Percentiles rank a stretch among this genome's conserved stretches.
Conservation (phyloP, 139 green algal species). For the Spirogloea muscicola region DNA sequence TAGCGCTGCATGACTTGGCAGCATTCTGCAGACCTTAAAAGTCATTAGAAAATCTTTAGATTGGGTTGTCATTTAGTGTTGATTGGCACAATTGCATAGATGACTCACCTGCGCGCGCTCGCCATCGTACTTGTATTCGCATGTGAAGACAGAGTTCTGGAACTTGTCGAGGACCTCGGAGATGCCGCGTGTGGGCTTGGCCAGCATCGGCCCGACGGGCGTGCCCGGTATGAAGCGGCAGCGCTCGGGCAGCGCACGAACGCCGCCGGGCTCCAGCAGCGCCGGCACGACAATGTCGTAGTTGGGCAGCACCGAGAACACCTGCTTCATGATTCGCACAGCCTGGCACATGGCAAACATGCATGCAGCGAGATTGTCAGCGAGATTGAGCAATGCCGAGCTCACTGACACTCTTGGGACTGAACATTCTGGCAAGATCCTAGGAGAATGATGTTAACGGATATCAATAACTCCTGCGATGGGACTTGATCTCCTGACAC, state of each 20-base stretch:
- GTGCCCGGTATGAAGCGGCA: slow-evolving; percentile 81
- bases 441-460: no score
- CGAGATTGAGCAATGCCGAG: no score
- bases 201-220: slow-evolving; percentile 85
- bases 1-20: no score
- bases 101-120: slow-evolving; percentile 93
- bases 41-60: no score
- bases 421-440: no score
- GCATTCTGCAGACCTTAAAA: no score
- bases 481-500: no score
- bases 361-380: not conserved
- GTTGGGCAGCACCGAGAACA: slow-evolving; percentile 82
- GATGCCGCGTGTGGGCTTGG: slow-evolving; percentile 85
- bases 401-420: no score
- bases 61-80: no score
- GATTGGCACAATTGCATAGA: no score
- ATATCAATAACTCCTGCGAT: no score
- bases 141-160: slow-evolving; percentile 74
- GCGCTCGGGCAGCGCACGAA: slow-evolving; percentile 60
- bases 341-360: not conserved
- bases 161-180: slow-evolving; percentile 90
- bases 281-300: slow-evolving; percentile 84
- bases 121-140: slow-evolving; percentile 99
- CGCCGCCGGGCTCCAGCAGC: slow-evolving; percentile 64
- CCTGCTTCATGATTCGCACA: slow-evolving; percentile 63